Base-by-base conservation (phyloP, 257 asterid species). In the Solanum tarapatanum region DNA sequence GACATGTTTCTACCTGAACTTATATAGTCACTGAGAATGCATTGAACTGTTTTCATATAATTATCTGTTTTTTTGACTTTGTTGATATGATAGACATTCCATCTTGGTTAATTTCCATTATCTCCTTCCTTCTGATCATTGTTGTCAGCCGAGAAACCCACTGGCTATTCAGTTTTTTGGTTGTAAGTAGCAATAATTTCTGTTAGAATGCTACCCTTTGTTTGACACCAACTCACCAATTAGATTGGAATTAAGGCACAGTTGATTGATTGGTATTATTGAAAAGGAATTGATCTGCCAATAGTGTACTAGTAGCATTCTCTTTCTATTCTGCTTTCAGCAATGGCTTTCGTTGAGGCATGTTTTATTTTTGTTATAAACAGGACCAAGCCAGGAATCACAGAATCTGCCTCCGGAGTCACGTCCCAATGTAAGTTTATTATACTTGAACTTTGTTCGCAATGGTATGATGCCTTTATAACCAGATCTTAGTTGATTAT, bases 371-470 rank as follows among this genome's bases (percentile, higher is more conserved):
- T 36, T 89, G 80, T 77, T 92, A 83, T 92, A 37, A 88, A 64
- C 98, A 95, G 98, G 91, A 89, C 87, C 87, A 72, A 88, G 88
- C 82, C 90, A 88, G 86, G 96, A 87, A 48, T 69, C 62, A 74
- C 89, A 87, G 82, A 92, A 89, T 37, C 89, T 82, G 87, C 89
- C 23, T 88, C 92, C 87, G 41, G 95, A 83, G 86, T 88, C 90
- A 37, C 84, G 36, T 86, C 85, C 86, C 60, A 76, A 90, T 90
- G 99, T 95, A 92, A 90, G 98, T 91, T 85, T 45, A 10, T 55
- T 88, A 70, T 21, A 11, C 45, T 72, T 87, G 41, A 30, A 30
- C 26, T 26, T 41, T 51, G 23, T 88, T 66, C 8, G 11, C 62
- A 41, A 13, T 23, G 68, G 69, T 26, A 39, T 36, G 35, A 23